Base-by-base conservation (phyloP, 1,139 yeast species). In the Barnettozyma hawaiiensis region DNA sequence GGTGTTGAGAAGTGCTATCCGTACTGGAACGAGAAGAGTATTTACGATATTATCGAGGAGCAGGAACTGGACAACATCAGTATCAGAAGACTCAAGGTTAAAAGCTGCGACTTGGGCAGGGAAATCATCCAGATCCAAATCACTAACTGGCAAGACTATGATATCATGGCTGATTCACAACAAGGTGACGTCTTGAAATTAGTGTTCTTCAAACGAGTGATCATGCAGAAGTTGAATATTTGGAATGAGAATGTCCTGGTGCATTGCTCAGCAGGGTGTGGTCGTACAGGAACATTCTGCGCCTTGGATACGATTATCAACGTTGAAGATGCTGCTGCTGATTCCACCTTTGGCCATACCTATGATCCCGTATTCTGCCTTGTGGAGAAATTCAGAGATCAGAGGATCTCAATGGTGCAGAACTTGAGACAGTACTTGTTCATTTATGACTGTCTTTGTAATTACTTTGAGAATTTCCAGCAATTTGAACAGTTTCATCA, bases 181-280 rank as follows among this genome's bases (percentile, higher is more conserved):
- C 64, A 66, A 24, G 53, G 52, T 31, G 65, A 64, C 43, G 51
- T 66, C 19, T 47, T 65, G 19, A 60, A 60, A 45, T 46, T 63
- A 12, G 57, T 66, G 15, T 57, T 51, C 33, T 43, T 65, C 37
- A 65, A 65, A 40, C 54, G 56, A 31, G 27, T 49, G 27, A 41
- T 43, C 29, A 57, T 41, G 48, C 47, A 33, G 40, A 47, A 32
- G 27, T 51, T 42, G 23, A 29, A 39, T 2, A 45, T 31, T 35
- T 24, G 26, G 22, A 24, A 44, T 16, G 46, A 47, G 7, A 47
- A 54, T 2, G 71, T 81, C 0, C 59, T 85, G 24, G 85, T 85
- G 8, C 96, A 86, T 61, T 86, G 96, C 60, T 80, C 90, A 6
- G 96, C 96, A 0, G 96, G 96, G 0, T 86, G 96, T 63, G 96